Evolutionary conservation across 2,329 filamentous ascomycete genomes (phyloP), one percentile per base, ranked within the genome.

Genomic region (Alternaria arbusti): DNA sequence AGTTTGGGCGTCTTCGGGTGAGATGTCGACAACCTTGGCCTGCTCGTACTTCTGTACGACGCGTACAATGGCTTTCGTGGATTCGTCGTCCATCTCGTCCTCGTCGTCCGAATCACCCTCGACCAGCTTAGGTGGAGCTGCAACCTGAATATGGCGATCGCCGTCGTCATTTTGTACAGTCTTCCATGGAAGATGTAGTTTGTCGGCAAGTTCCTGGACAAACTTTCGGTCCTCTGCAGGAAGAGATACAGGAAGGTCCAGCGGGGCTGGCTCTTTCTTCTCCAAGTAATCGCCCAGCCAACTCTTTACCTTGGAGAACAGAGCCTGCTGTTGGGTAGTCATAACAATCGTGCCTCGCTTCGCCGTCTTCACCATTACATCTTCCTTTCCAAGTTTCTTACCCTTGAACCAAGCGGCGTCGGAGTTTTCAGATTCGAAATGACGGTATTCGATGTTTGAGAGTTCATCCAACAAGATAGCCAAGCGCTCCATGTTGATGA

Each of bases 351-450:
- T 89, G 44, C 88, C 87, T 61, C 85, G 85, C 65, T 84, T 85
- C 59, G 85, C 85, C 15, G 85, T 82, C 68, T 89, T 88, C 44
- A 88, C 84, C 77, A 90, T 90, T 40, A 88, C 86, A 69, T 91
- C 89, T 59, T 87, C 84, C 61, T 91, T 90, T 54, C 89, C 89
- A 78, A 90, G 86, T 70, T 90, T 89, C 83, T 97, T 98, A 43
- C 93, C 90, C 74, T 91, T 93, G 75, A 97, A 91, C 96, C 96
- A 99, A 74, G 90, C 91, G 54, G 93, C 90, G 80, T 98, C 94
- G 7, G 92, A 87, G 68, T 94, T 90, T 74, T 98, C 96, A 44
- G 90, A 86, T 80, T 99, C 95, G 73, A 99, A 99, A 74, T 96
- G 92, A n/a, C 91, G 88, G 76, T 91, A 91, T 80, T 99, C 96